A percentile compares a stretch with the other conserved stretches of the same genome.
Conservation (phyloP, 2,329 filamentous ascomycete genomes). For the Ophioceras dolichostomum region DNA sequence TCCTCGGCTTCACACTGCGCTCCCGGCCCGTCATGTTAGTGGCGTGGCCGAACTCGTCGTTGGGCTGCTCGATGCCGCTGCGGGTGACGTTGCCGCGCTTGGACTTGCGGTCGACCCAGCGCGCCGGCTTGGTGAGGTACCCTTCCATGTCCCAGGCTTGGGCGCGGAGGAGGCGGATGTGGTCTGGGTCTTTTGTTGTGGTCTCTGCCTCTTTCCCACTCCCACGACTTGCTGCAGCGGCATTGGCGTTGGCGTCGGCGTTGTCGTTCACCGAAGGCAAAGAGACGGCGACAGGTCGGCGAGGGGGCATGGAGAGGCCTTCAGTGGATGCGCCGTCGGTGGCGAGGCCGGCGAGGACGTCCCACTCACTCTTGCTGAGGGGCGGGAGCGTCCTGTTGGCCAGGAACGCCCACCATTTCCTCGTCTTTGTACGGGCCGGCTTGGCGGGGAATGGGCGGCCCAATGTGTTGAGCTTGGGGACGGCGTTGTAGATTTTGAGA, state of each 20-base stretch:
- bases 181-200: no score
- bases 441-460: constrained; percentile 28
- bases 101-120: constrained; percentile 3
- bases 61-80: background rate
- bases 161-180: no score
- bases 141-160: constrained; percentile 2
- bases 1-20: background rate
- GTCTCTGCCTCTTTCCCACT: no score
- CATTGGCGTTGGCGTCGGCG: no score
- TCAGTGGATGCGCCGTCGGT: no score
- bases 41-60: constrained; percentile 2
- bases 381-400: constrained; percentile 40
- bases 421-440: constrained; percentile 27
- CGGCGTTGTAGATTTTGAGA: background rate
- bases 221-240: no score
- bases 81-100: background rate
- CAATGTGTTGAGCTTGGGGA: constrained; percentile 22
- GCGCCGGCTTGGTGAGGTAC: constrained; percentile 1
- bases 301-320: no score
- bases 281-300: no score
- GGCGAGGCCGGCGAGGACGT: constrained; percentile 34
- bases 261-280: no score
- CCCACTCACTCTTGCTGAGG: constrained; percentile 40
- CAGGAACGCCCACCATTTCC: constrained; percentile 32
- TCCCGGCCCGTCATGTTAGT: background rate